Evolutionary conservation across 441 rosid genomes (phyloP), one percentile per base, ranked within the genome.

Genomic region (Populus hybrid): DNA sequence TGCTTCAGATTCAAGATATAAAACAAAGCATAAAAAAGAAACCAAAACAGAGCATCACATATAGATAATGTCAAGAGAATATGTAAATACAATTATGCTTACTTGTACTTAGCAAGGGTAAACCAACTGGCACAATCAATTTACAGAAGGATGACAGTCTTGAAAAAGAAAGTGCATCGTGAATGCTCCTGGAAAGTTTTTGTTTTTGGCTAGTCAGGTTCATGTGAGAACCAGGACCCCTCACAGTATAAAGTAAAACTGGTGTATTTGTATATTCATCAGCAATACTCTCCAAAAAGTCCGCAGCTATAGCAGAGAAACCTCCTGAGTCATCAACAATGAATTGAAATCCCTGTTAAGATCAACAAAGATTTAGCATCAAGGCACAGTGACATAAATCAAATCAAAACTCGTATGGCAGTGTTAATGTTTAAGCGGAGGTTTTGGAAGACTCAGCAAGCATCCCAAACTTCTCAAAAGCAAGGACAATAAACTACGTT

Each of bases 281-380:
- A 0, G 93, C 95, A 72, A 95, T 85, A 78, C 71, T 88, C 88
- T 94, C 99, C 61, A 95, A 78, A 81, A 95, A 86, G 67, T 94
- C 97, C 0, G 85, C 89, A 68, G 98, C 95, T 73, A 95, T 26
- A 76, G 98, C 88, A 2, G 98, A 87, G 79, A 95, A 92, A 35
- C 97, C 96, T 75, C 98, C 98, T 0, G 91, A 90, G 74, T 94
- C 93, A 80, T 95, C 99, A 78, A 90, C 95, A 75, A 90, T 82
- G 84, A 92, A 94, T 80, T 93, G 94, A 79, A 95, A 90, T 77
- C 99, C 99, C 97, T 94, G 90, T 64, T 30, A 81, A 71, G 79
- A 79, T 57, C 23, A 36, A 71, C 26, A 66, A 74, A 67, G 14
- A 72, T 69, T 70, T 72, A 78, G 71, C 34, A 46, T 79, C 73